A percentile compares a stretch with the other conserved stretches of the same genome.
Conservation (phyloP, 495 filamentous ascomycete genomes). For the Pseudevernia furfuracea region DNA sequence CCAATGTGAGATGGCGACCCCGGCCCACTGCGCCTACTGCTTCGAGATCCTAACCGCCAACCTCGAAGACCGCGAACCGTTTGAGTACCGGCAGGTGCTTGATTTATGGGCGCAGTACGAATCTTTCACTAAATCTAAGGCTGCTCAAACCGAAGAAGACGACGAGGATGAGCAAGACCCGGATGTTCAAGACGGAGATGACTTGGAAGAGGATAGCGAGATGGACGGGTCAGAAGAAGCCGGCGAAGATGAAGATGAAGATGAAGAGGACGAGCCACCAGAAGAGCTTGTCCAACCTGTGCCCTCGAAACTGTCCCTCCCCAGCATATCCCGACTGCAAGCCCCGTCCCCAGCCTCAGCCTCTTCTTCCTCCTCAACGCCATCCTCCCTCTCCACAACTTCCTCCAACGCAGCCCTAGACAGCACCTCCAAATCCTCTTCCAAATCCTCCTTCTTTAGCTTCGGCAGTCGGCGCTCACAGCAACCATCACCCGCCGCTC, state of each 20-base stretch:
- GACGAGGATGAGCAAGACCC: constrained; percentile 17
- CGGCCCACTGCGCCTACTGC: constrained; percentile 80
- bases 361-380: constrained; percentile 25
- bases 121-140: constrained; percentile 22
- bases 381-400: constrained; percentile 32
- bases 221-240: constrained; percentile 13
- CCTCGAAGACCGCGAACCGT: constrained; percentile 51
- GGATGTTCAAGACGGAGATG: constrained; percentile 9
- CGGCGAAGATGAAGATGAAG: constrained; percentile 15
- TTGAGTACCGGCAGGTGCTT: constrained; percentile 58
- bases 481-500: constrained; percentile 26
- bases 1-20: constrained; percentile 59
- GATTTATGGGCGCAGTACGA: constrained; percentile 58
- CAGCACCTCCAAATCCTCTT: constrained; percentile 38
- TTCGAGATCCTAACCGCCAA: constrained; percentile 73
- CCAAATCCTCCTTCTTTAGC: constrained; percentile 40
- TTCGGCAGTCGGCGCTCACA: constrained; percentile 28
- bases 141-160: constrained; percentile 14
- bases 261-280: constrained; percentile 19
- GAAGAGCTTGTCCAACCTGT: constrained; percentile 16
- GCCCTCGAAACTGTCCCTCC: not conserved
- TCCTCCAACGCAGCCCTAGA: constrained; percentile 38
- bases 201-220: constrained; percentile 11
- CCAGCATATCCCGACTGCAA: constrained; percentile 27
- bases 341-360: constrained; percentile 29